Evolutionary conservation across 177 flowering plant species (phyloP).

Genomic region (Vitis hybrid): DNA sequence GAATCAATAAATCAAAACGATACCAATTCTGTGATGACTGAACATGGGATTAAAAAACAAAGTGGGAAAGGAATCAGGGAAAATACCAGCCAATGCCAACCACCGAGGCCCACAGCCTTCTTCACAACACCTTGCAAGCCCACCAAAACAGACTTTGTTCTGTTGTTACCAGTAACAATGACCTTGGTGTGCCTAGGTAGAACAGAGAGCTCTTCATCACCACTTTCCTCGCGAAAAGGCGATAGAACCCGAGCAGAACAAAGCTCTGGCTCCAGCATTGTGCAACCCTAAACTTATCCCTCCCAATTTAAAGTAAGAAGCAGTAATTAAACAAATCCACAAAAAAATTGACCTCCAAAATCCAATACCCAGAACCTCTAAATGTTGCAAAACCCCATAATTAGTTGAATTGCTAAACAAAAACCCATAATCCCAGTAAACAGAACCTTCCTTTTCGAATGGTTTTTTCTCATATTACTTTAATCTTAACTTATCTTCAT

Average conservation of each 20-base stretch:
- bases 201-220: slow-evolving; percentile 91
- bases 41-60: slow-evolving; percentile 2
- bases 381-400: no score
- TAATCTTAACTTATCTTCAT: no score
- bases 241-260: slow-evolving; percentile 69
- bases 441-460: no score
- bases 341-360: no score
- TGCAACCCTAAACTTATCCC: slow-evolving; percentile 4
- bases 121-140: slow-evolving; percentile 88
- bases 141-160: slow-evolving; percentile 88
- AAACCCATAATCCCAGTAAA: no score
- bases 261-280: slow-evolving; percentile 66
- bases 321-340: no score
- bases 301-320: no score
- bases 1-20: slow-evolving; percentile 14
- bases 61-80: neutral
- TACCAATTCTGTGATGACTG: slow-evolving; percentile 1
- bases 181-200: slow-evolving; percentile 95
- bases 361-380: no score
- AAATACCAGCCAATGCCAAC: slow-evolving; percentile 96
- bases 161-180: slow-evolving; percentile 85
- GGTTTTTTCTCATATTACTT: no score
- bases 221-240: slow-evolving; percentile 76
- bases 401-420: no score
- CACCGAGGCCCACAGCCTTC: slow-evolving; percentile 94